phyloP scores from a whole-genome alignment of 805 yeast species.

The Metschnikowia koreensis region DNA sequence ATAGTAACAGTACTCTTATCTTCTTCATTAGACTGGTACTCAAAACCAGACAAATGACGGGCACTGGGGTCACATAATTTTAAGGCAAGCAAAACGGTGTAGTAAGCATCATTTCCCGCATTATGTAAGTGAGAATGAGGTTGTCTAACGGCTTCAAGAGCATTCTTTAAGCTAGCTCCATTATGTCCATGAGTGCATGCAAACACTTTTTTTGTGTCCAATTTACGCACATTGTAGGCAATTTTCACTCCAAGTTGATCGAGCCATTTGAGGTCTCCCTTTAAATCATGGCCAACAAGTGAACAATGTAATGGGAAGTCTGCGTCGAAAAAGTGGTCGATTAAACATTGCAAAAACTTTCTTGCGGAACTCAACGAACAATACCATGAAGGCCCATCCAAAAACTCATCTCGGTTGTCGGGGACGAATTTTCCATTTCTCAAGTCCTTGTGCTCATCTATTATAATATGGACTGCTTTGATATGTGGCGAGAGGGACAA shows the following conservation, averaged over 20 bases:
- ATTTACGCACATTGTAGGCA: slow-evolving; percentile 3
- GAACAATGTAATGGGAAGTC: slow-evolving; percentile 16
- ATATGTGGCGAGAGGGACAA: slow-evolving; percentile 19
- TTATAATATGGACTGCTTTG: slow-evolving; percentile 19
- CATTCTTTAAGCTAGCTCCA: slow-evolving; percentile 23
- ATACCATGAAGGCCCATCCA: slow-evolving; percentile 18
- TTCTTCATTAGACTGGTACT: neutral
- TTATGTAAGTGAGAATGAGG: slow-evolving; percentile 25
- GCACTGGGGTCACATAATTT: slow-evolving; percentile 23
- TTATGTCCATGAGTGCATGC: slow-evolving; percentile 13
- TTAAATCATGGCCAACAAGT: slow-evolving; percentile 20
- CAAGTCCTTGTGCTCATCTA: slow-evolving; percentile 16
- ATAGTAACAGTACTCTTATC: too few relatives aligned
- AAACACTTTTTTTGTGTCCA: slow-evolving; percentile 22
- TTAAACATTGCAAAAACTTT: slow-evolving; percentile 10
- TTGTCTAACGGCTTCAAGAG: slow-evolving; percentile 17
- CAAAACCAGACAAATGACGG: slow-evolving; percentile 3
- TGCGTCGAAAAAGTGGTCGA: slow-evolving; percentile 16
- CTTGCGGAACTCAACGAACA: slow-evolving; percentile 8
- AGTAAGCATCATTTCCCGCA: slow-evolving; percentile 30
- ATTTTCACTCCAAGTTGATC: slow-evolving; percentile 10
- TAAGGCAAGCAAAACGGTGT: slow-evolving; percentile 25
- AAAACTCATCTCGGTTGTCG: slow-evolving; percentile 18
- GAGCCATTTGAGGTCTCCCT: slow-evolving; percentile 18
- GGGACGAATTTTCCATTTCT: slow-evolving; percentile 24